Base-by-base conservation (phyloP, 2,329 filamentous ascomycete genomes). In the Gliomastix tumulicola region DNA sequence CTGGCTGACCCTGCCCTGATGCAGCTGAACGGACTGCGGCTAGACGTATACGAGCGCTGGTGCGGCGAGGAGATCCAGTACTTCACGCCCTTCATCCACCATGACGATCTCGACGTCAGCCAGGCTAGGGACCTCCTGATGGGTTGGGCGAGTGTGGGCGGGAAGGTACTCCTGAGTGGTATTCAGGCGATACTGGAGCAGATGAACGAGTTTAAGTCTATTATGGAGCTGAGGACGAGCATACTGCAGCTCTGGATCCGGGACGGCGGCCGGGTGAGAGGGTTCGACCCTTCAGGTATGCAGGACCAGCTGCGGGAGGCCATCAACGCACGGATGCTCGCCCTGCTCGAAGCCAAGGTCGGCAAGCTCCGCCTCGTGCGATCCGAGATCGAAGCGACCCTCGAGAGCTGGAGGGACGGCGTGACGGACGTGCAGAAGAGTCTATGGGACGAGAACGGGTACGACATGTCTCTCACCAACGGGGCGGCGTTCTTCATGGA, bases 31-130 rank as follows among this genome's bases (percentile, higher is more conserved):
- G 82, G 82, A 13, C 63, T 95, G 11, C 76, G 84, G 23, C 63
- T 96, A 19, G 88, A 95, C 51, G 63, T 92, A 9, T 79, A 87
- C 49, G 78, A 82, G 44, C 72, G 73, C 16, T 94, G 88, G 84
- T 84, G 92, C 43, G 74, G 84, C 15, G 79, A 88, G 7, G 87
- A 94, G 41, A 84, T 95, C 30, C 77, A 76, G 32, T 84, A 83
- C 45, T 96, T 94, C 53, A 90, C 81, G 1, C 89, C 89, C 0
- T 95, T 88, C 63, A 84, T 94, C 23, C 79, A 85, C 21, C 81
- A 94, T 48, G 86, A 89, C 45, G 84, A 92, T 45, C 58, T 86
- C 5, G 74, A 79, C 18, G 76, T 72, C 16, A 60, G 66, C 18
- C 71, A 79, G 41, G 75, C 76, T 1, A 69, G 71, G 30, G 71